phyloP scores from a whole-genome alignment of 2,329 filamentous ascomycete genomes.

The Trichoderma koningiopsis region DNA sequence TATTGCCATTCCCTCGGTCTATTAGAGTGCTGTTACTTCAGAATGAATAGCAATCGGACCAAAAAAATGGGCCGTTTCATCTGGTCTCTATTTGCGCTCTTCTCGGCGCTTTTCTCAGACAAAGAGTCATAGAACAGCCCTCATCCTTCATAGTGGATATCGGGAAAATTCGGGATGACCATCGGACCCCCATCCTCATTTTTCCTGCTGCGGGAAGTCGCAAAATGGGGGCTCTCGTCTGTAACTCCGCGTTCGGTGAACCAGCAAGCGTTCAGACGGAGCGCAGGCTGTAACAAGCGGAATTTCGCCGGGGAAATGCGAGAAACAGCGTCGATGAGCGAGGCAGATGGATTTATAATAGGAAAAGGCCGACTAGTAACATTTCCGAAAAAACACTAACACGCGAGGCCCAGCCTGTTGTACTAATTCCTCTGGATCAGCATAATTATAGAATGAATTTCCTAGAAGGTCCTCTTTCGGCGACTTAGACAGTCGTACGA shows the following conservation, averaged over 20 bases:
- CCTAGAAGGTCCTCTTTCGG: not conserved
- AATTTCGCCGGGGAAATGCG: not conserved
- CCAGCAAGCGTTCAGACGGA: not conserved
- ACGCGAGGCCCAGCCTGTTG: not conserved
- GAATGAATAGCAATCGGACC: slow-evolving; percentile 2
- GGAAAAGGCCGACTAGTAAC: slow-evolving; percentile 5
- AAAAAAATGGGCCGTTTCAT: not conserved
- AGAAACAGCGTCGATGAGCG: not conserved
- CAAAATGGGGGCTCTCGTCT: slow-evolving; percentile 12
- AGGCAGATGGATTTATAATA: not conserved
- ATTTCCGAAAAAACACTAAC: not conserved
- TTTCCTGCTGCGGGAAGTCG: not conserved
- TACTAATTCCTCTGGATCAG: not conserved
- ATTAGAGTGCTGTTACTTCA: not conserved
- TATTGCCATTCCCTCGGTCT: not conserved
- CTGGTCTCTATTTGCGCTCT: not conserved
- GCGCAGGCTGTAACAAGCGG: not conserved
- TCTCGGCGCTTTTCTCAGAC: not conserved
- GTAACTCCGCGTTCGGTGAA: slow-evolving; percentile 23
- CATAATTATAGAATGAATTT: not conserved
- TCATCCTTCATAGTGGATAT: slow-evolving; percentile 4
- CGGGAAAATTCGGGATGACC: slow-evolving; percentile 24
- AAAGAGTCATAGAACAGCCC: not conserved
- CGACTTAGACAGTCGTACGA: not conserved
- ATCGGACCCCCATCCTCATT: slow-evolving; percentile 22